Conservation (phyloP, 2,329 filamentous ascomycete genomes). For the Fusarium camptoceras region DNA sequence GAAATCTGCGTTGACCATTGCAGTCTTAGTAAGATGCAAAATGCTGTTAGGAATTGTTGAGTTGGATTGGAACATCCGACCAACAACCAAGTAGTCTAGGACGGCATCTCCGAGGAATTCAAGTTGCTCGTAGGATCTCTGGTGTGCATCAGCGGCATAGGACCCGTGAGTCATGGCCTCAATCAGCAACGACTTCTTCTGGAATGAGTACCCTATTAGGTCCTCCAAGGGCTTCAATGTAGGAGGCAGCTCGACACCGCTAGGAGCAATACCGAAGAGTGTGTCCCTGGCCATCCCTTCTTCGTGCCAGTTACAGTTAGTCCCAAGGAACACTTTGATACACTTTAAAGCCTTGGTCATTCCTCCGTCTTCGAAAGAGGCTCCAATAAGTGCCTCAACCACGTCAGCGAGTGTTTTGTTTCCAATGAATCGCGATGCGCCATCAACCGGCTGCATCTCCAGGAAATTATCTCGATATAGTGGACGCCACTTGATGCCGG, state of each 20-base stretch:
- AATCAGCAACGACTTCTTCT: conserved; percentile 73
- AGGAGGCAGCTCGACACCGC: conserved; percentile 52
- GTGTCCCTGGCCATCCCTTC: conserved; percentile 55
- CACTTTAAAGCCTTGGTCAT: conserved; percentile 71
- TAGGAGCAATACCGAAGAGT: conserved; percentile 58
- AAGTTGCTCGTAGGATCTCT: conserved; percentile 72
- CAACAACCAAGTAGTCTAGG: conserved; percentile 81
- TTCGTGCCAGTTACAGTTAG: conserved; percentile 63
- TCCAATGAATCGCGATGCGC: conserved; percentile 60
- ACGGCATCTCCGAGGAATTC: conserved; percentile 91
- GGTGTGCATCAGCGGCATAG: conserved; percentile 56
- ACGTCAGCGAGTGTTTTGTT: conserved; percentile 89
- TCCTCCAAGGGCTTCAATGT: conserved; percentile 67
- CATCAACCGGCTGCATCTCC: conserved; percentile 19
- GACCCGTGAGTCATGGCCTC: conserved; percentile 87
- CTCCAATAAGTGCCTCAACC: conserved; percentile 85
- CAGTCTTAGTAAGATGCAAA: conserved; percentile 83
- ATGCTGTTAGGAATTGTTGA: conserved; percentile 60
- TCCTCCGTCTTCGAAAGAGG: conserved; percentile 76
- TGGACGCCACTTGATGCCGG: conserved; percentile 77
- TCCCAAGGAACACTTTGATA: conserved; percentile 73
- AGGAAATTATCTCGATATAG: conserved; percentile 62
- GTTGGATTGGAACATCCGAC: conserved; percentile 63
- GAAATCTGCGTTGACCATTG: conserved; percentile 83
- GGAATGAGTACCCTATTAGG: conserved; percentile 79